phyloP scores from a whole-genome alignment of 352 stramenopile genomes.

The Phytophthora cryptogea region DNA sequence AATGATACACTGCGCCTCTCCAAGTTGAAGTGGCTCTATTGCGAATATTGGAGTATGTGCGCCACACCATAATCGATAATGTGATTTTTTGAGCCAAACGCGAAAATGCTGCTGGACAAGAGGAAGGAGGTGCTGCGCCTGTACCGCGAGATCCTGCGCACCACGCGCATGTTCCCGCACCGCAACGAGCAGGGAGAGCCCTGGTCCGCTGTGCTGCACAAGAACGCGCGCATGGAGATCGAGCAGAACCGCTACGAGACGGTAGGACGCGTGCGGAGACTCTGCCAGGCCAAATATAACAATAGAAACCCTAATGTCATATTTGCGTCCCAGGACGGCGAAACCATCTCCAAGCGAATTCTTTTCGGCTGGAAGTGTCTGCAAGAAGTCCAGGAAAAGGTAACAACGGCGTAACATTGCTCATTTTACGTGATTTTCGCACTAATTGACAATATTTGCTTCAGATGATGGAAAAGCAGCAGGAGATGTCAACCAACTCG shows the following conservation, averaged over 20 bases:
- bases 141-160: slow-evolving; percentile 83
- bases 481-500: slow-evolving; percentile 29
- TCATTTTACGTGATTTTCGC: background rate
- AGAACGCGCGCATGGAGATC: slow-evolving; percentile 83
- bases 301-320: slow-evolving; percentile 21
- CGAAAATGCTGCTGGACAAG: slow-evolving; percentile 53
- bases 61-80: slow-evolving; percentile 3
- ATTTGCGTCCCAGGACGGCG: slow-evolving; percentile 50
- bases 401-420: slow-evolving; percentile 18
- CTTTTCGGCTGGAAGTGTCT: slow-evolving; percentile 81
- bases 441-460: slow-evolving; percentile 3
- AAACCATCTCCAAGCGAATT: slow-evolving; percentile 80
- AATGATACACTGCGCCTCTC: slow-evolving; percentile 21
- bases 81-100: slow-evolving; percentile 6
- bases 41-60: slow-evolving; percentile 15
- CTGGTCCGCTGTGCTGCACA: slow-evolving; percentile 67
- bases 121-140: slow-evolving; percentile 78
- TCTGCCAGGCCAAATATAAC: slow-evolving; percentile 5
- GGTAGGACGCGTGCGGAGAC: slow-evolving; percentile 24
- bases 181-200: slow-evolving; percentile 70
- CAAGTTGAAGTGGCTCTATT: slow-evolving; percentile 26
- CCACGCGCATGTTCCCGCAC: slow-evolving; percentile 75
- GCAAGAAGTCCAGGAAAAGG: slow-evolving; percentile 78
- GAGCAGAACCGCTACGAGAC: slow-evolving; percentile 77
- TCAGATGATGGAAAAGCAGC: slow-evolving; percentile 59